Conservation (phyloP, 2,329 filamentous ascomycete species). For the Hymenoscyphus occultus region DNA sequence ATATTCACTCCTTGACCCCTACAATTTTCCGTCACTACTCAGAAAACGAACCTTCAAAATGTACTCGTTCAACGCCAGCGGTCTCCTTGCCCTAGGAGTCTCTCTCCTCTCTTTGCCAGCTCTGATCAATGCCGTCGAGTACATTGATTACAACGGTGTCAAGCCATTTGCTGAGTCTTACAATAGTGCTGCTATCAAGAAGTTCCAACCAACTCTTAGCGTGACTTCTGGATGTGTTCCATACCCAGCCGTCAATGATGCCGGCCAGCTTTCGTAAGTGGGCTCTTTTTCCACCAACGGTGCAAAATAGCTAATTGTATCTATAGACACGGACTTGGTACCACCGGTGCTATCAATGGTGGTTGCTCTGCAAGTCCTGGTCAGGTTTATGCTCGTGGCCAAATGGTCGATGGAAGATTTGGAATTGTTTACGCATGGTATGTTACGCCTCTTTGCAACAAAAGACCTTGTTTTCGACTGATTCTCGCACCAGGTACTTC, state of each 20-base stretch:
- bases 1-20: neutral
- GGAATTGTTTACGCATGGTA: neutral
- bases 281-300: neutral
- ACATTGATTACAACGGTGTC: neutral
- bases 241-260: neutral
- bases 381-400: neutral
- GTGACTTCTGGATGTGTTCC: neutral
- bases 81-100: neutral
- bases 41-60: neutral
- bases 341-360: neutral
- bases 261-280: neutral
- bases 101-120: neutral
- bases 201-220: neutral
- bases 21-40: neutral
- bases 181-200: neutral
- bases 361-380: neutral
- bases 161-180: neutral
- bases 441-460: neutral
- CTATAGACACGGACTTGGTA: neutral
- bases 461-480: neutral
- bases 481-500: neutral
- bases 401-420: neutral
- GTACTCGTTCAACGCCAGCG: slow-evolving; percentile 1
- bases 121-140: neutral
- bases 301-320: neutral